Evolutionary conservation across 331 rosid species (phyloP).

Genomic region (Ulmus americana): DNA sequence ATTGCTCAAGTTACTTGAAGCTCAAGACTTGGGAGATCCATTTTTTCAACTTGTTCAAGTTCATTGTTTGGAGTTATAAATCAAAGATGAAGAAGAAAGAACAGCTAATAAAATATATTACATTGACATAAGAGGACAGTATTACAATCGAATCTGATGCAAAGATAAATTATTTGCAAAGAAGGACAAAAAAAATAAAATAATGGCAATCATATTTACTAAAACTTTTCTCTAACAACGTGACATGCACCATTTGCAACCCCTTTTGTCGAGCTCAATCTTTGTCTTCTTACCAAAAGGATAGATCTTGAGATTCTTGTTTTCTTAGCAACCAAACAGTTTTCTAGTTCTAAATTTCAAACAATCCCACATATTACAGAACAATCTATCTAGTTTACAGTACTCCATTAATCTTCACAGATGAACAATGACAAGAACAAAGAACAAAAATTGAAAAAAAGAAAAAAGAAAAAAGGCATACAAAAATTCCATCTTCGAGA

Average conservation of each 20-base stretch:
- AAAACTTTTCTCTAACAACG: background rate
- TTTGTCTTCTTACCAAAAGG: background rate
- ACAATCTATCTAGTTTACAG: slow-evolving; percentile 14
- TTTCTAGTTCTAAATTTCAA: no score
- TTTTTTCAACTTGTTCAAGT: background rate
- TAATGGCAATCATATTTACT: slow-evolving; percentile 5
- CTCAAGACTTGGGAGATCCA: background rate
- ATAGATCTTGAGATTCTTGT: background rate
- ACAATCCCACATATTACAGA: slow-evolving; percentile 3
- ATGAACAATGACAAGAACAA: background rate
- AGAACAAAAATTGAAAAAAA: background rate
- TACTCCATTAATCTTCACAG: no score
- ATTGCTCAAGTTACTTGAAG: background rate
- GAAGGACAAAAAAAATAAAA: background rate
- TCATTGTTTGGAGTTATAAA: background rate
- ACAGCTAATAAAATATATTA: background rate
- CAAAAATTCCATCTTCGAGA: background rate
- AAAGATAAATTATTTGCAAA: background rate
- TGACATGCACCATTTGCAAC: no score
- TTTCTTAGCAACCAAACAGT: background rate
- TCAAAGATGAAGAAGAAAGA: background rate
- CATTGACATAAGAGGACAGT: background rate
- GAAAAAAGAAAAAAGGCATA: background rate
- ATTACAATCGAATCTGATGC: background rate
- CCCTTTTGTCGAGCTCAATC: no score